Evolutionary conservation across 768 basidiomycete species (phyloP).

Genomic region (Boletus sp.): DNA sequence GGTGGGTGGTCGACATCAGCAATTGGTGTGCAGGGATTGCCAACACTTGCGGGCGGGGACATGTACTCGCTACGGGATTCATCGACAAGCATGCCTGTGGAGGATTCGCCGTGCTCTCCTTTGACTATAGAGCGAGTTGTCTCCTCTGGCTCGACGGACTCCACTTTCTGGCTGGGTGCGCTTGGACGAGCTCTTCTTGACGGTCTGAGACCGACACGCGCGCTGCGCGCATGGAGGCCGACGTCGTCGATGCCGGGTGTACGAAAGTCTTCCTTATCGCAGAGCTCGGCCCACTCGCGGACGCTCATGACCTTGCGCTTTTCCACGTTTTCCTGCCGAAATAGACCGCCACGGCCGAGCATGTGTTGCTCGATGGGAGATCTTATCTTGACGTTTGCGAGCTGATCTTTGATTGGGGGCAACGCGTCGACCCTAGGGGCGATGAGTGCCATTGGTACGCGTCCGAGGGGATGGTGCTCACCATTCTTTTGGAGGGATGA

Average conservation of each 20-base stretch:
- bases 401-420: constrained; percentile 68
- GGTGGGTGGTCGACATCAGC: constrained; percentile 9
- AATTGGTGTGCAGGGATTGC: constrained; percentile 20
- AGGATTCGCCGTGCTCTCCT: constrained; percentile 39
- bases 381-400: constrained; percentile 75
- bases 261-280: constrained; percentile 65
- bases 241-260: constrained; percentile 73
- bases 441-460: constrained; percentile 17
- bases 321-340: constrained; percentile 88
- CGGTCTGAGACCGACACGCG: constrained; percentile 34
- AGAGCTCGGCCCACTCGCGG: constrained; percentile 84
- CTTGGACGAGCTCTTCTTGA: constrained; percentile 45
- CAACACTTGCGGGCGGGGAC: constrained; percentile 31
- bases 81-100: constrained; percentile 3
- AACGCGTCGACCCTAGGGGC: constrained; percentile 62
- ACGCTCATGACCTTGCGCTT: constrained; percentile 81
- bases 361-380: constrained; percentile 94
- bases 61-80: constrained; percentile 13
- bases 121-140: constrained; percentile 35
- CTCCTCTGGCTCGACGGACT: constrained; percentile 45
- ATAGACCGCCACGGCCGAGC: constrained; percentile 82
- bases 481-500: constrained; percentile 96
- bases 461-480: constrained; percentile 38
- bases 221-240: constrained; percentile 48
- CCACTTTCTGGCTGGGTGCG: constrained; percentile 36